Evolutionary conservation across 768 basidiomycete genomes (phyloP).

Genomic region (Kwoniella sp.): DNA sequence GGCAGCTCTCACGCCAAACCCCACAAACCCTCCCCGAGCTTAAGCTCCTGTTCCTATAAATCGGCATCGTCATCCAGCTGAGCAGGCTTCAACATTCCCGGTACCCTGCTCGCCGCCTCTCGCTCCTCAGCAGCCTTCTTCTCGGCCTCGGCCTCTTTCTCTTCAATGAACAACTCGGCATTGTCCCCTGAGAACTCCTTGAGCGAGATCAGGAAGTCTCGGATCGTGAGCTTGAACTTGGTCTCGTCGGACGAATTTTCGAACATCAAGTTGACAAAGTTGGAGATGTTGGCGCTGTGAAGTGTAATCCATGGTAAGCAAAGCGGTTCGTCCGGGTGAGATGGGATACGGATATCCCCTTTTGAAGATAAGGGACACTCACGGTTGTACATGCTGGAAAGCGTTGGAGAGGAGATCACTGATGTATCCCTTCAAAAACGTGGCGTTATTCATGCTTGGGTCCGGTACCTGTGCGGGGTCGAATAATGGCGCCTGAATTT

Average conservation of each 20-base stretch:
- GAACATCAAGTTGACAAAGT: slow-evolving; percentile 58
- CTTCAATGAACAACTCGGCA: slow-evolving; percentile 86
- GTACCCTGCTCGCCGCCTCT: slow-evolving; percentile 86
- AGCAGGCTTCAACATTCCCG: slow-evolving; percentile 96
- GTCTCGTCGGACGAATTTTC: slow-evolving; percentile 58
- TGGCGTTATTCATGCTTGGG: slow-evolving; percentile 69
- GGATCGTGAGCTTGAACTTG: slow-evolving; percentile 78
- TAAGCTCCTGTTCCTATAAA: slow-evolving; percentile 32
- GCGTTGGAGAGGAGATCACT: slow-evolving; percentile 81
- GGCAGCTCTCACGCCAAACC: background rate
- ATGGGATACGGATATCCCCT: no score
- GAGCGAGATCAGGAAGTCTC: slow-evolving; percentile 96
- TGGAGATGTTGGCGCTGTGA: slow-evolving; percentile 55
- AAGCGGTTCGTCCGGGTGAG: no score
- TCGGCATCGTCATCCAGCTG: slow-evolving; percentile 87
- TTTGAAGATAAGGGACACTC: slow-evolving; percentile 50
- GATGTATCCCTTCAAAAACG: slow-evolving; percentile 82
- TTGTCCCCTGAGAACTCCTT: slow-evolving; percentile 98
- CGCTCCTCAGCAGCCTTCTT: slow-evolving; percentile 79
- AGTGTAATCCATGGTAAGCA: no score
- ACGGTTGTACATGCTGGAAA: slow-evolving; percentile 90
- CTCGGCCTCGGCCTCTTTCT: slow-evolving; percentile 84
- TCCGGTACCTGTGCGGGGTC: slow-evolving; percentile 73
- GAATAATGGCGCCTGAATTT: slow-evolving; percentile 79
- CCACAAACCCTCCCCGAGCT: background rate